Evolutionary conservation across 148 eudicot species (phyloP), one percentile per base, ranked within the genome.

Genomic region (Arbutus unedo): DNA sequence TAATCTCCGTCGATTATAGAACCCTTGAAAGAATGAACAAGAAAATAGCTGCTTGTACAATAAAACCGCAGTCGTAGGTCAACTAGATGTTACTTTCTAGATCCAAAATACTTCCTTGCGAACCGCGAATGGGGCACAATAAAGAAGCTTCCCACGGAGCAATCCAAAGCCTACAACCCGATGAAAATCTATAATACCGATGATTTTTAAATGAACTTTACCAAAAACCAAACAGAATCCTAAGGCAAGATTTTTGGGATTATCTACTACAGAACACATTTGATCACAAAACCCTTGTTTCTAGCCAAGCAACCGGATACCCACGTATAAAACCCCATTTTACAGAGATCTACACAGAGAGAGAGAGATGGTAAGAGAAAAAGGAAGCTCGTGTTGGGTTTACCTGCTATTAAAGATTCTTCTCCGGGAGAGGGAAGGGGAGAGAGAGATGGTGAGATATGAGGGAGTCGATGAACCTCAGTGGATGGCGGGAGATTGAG

Each of bases 341-440:
- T 9, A 13, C 13, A 14, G 3, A 41, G 50, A 56, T 78, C 25
- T 56, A 13, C 80, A 41, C n/a, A n/a, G n/a, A 16, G 3, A 3
- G 4, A 59, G 19, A 2, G 64, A 21, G n/a, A 59, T 2, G 57
- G 11, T 3, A 1, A 10, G 14, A 51, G 44, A 50, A 16, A 51
- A 75, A 75, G 11, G 10, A 75, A 77, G 79, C 64, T 77, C 64
- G 79, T 3, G 6, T 53, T 51, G 79, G 16, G 44, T 59, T 76
- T 55, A 77, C 80, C 80, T 38, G 80, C 44, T 48, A 41, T 77
- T 2, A 66, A 77, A 25, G 60, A 7, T 9, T 8, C 47, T 54
- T n/a, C 16, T 55, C 64, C 41, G 70, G 41, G 38, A 3, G 43
- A 13, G 45, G 0, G 38, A 21, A 64, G 18, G 57, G 23, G 60